phyloP scores from a whole-genome alignment of 148 eudicot genomes.

The Beta vulgaris region DNA sequence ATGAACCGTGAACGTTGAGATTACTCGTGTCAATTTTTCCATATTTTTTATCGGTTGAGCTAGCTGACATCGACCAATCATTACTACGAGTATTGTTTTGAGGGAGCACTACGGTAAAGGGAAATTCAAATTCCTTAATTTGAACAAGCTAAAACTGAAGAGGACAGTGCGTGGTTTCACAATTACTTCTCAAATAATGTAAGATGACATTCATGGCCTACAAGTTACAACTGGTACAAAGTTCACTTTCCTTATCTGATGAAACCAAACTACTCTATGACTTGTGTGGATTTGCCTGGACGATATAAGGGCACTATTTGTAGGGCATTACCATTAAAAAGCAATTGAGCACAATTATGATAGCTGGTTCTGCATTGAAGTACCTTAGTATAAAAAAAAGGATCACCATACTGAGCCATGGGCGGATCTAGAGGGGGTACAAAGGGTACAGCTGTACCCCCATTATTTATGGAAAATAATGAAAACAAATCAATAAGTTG shows the following conservation, averaged over 20 bases:
- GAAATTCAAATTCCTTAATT: background rate
- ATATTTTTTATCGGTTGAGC: no score
- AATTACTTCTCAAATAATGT: background rate
- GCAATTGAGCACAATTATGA: background rate
- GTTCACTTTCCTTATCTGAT: background rate
- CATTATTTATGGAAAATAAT: no score
- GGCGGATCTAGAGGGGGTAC: no score
- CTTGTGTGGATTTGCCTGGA: background rate
- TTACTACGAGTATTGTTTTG: no score
- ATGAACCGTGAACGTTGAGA: no score
- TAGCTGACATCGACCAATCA: no score
- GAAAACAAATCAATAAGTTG: no score
- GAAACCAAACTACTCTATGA: conserved; percentile 13
- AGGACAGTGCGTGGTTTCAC: background rate
- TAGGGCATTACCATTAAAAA: conserved; percentile 12
- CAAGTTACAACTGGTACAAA: background rate
- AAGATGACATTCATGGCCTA: conserved; percentile 5
- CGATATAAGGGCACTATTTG: background rate
- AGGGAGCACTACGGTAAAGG: background rate
- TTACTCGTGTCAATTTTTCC: no score
- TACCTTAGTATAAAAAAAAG: background rate
- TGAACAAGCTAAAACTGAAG: background rate
- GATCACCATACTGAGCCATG: background rate
- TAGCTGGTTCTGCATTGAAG: background rate
- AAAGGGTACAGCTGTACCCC: no score